Base-by-base conservation (phyloP, 1,284 basidiomycete genomes). In the Tilletiaria anomala region DNA sequence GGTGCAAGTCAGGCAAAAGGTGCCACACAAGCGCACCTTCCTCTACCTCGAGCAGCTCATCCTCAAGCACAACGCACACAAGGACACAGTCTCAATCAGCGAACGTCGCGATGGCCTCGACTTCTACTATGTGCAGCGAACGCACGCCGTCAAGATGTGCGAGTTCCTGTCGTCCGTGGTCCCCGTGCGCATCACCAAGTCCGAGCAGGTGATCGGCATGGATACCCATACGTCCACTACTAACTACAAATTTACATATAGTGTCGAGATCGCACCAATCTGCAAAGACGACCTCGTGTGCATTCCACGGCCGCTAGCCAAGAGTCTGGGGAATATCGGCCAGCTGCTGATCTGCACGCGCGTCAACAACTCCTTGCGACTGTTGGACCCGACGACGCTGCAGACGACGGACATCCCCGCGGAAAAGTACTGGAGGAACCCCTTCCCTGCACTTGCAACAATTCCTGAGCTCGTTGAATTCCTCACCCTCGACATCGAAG, bases 231-330 rank as follows among this genome's bases (percentile, higher is more conserved):
- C 81, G 32, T 79, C 78, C 51, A 93, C 87, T 1, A 83, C 88
- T 32, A 96, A 87, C 71, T 94, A 86, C 76, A 97, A 94, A 70
- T 91, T 86, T 69, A 89, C 88, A 3, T 97, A 89, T 73, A 93
- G 87, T 15, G 84, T 96, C 56, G 91, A 97, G 70, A 93, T 97
- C 57, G 78, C 83, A 5, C 88, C 91, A 0, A 78, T 97, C 48
- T 97, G 91, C 73, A 96, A 96, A 69, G 91, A 97, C 67, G 91
- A 97, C 68, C 77, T 97, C 31, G 82, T 96, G 24, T 88, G 83
- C 66, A 73, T 97, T 31, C 86, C 89, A 3, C 70, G 72, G 16
- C 83, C 83, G 61, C 78, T 82, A 53, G 88, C 91, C 0, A 78
- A 80, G 18, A 71, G 76, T 22, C 73, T 93, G 48, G 79, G 80